These are phyloP conservation scores for Aphanocladium album DNA, from an alignment of 2,329 filamentous ascomycete species.

Conservation along the genomic window DNA sequence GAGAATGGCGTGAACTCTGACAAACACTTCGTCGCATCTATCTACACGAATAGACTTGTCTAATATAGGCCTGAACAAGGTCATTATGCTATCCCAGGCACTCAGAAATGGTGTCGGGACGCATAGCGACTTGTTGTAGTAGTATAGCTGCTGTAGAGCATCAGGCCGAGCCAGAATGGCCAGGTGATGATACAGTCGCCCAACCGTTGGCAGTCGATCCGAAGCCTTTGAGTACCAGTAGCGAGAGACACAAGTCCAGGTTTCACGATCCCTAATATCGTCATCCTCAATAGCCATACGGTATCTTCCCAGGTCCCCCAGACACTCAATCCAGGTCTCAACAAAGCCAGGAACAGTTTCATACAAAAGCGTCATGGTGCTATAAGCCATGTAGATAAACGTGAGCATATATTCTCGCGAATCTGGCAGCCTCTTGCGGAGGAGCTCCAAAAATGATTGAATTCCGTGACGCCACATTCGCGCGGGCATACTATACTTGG, in stretches of 20 bases:
- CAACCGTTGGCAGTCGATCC: conserved; percentile 68
- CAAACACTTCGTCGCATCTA: conserved; percentile 52
- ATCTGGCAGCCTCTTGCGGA: conserved; percentile 67
- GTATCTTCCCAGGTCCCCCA: conserved; percentile 81
- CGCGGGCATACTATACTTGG: conserved; percentile 85
- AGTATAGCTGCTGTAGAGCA: conserved; percentile 65
- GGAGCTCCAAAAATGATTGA: conserved; percentile 73
- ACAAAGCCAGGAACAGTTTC: conserved; percentile 80
- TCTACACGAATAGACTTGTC: conserved; percentile 29
- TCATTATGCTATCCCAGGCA: conserved; percentile 66
- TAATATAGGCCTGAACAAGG: conserved; percentile 59
- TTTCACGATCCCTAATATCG: conserved; percentile 67
- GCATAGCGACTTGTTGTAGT: conserved; percentile 65
- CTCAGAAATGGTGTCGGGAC: conserved; percentile 62
- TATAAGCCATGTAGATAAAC: conserved; percentile 85
- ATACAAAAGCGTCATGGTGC: conserved; percentile 80
- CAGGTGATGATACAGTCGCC: conserved; percentile 81
- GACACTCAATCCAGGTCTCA: conserved; percentile 89
- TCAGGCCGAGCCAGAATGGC: conserved; percentile 72
- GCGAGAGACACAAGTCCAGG: conserved; percentile 74
- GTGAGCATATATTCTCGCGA: conserved; percentile 85
- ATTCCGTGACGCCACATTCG: conserved; percentile 95
- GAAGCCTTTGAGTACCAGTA: conserved; percentile 84
- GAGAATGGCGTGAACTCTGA: conserved; percentile 59
- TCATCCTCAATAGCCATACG: conserved; percentile 87